Evolutionary conservation across 2,329 filamentous ascomycete species (phyloP).

Genomic region (Fusarium floridanum): DNA sequence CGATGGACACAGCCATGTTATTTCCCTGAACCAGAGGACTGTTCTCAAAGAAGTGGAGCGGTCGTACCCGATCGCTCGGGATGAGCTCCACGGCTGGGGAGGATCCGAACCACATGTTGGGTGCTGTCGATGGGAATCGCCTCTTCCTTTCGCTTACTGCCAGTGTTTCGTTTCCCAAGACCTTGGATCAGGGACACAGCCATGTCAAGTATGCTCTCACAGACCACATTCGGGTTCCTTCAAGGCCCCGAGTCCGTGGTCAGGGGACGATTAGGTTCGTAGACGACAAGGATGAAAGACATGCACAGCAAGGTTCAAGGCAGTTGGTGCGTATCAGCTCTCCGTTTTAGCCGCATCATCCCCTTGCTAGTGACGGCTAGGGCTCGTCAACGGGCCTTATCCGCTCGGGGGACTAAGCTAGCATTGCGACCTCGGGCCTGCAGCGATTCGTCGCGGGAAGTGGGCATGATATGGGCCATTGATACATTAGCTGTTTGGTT

Average conservation of each 20-base stretch:
- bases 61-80: constrained; percentile 18
- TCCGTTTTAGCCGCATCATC: neutral
- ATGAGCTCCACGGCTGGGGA: constrained; percentile 20
- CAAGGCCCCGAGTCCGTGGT: neutral
- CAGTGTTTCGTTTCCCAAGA: neutral
- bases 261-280: neutral
- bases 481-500: neutral
- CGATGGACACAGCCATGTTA: constrained; percentile 29
- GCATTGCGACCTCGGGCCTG: neutral
- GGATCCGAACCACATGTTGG: constrained; percentile 8
- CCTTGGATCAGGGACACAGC: neutral
- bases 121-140: neutral
- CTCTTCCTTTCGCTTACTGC: neutral
- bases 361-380: neutral
- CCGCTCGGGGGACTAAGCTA: neutral
- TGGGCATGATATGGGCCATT: neutral
- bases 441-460: neutral
- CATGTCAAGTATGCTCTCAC: neutral
- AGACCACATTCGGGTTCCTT: neutral
- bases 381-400: neutral
- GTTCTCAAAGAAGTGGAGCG: constrained; percentile 31
- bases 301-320: neutral
- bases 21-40: constrained; percentile 25
- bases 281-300: neutral
- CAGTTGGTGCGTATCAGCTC: neutral